A percentile compares a stretch with the other conserved stretches of the same genome.
These are phyloP conservation scores for Colletotrichum phormii DNA, from an alignment of 2,329 filamentous ascomycete species.

Conservation along the genomic window DNA sequence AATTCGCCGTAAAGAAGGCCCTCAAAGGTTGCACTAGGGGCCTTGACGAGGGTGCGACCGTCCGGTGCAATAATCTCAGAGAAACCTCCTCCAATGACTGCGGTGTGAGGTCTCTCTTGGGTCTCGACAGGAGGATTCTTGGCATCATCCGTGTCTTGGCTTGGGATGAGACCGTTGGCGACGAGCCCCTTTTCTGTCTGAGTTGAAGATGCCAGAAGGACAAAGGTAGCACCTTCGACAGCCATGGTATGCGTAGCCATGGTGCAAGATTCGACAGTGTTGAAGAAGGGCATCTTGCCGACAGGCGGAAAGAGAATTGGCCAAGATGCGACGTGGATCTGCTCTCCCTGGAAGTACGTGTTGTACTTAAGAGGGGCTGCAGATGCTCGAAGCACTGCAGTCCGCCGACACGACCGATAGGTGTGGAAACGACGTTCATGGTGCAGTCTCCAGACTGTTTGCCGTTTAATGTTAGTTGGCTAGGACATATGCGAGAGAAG, in stretches of 20 bases:
- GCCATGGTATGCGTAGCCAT: conserved; percentile 52
- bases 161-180: conserved; percentile 51
- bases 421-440: no score
- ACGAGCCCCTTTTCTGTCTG: conserved; percentile 53
- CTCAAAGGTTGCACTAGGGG: conserved; percentile 53
- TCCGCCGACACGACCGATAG: conserved; percentile 53
- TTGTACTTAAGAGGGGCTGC: conserved; percentile 57
- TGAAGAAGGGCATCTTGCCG: conserved; percentile 50
- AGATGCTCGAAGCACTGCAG: conserved; percentile 69
- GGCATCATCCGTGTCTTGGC: conserved; percentile 45
- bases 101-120: background rate
- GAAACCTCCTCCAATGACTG: conserved; percentile 54
- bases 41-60: conserved; percentile 56
- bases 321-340: conserved; percentile 46
- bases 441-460: no score
- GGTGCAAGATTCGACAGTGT: conserved; percentile 48
- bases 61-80: conserved; percentile 64
- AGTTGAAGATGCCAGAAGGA: conserved; percentile 52
- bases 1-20: conserved; percentile 62
- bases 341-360: conserved; percentile 41
- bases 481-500: no score
- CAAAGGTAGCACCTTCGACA: conserved; percentile 56
- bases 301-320: conserved; percentile 43
- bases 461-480: no score
- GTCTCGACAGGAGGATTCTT: background rate